Base-by-base conservation (phyloP, 805 yeast genomes). In the Hagleromyces aurorensis region DNA sequence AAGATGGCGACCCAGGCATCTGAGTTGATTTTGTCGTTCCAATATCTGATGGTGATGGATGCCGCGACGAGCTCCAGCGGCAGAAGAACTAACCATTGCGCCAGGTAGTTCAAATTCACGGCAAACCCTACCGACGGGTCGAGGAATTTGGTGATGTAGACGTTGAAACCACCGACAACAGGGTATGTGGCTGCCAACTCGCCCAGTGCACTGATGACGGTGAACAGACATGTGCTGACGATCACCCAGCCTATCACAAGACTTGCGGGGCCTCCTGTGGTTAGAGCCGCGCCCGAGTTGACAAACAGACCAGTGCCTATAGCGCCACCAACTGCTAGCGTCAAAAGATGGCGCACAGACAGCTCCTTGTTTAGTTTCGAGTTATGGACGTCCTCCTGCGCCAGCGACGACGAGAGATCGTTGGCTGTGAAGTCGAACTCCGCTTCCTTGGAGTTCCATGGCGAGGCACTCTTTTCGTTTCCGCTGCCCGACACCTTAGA, bases 271-370 rank as follows among this genome's bases (percentile, higher is more conserved):
- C 85, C 85, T 46, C 79, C 79, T 12, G 66, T 62, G 19, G 51
- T 50, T 36, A 78, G 59, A 1, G 80, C 72, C 23, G 66, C 55
- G 31, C 82, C 83, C 3, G 79, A 67, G 34, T 81, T 82, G 31
- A 77, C 70, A 38, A 78, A 75, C 33, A 77, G 56, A 48, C 85
- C 83, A 0, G 82, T 75, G 36, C 83, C 83, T 21, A 77, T 70
- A 23, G 77, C 67, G 25, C 80, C 76, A 21, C 82, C 82, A 25
- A 78, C 71, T 19, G 83, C 75, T 37, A 78, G 69, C 70, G 78
- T 74, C 41, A 75, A 74, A 44, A 77, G 50, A 44, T 75, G 82
- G 32, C 55, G 43, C 12, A 48, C 38, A 16, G 43, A 42, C n/a
- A 49, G 29, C 19, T 50, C 53, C 30, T 46, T 43, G 19, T 39